Evolutionary conservation across 2,329 filamentous ascomycete species (phyloP).

Genomic region (Colletotrichum cuscutae): DNA sequence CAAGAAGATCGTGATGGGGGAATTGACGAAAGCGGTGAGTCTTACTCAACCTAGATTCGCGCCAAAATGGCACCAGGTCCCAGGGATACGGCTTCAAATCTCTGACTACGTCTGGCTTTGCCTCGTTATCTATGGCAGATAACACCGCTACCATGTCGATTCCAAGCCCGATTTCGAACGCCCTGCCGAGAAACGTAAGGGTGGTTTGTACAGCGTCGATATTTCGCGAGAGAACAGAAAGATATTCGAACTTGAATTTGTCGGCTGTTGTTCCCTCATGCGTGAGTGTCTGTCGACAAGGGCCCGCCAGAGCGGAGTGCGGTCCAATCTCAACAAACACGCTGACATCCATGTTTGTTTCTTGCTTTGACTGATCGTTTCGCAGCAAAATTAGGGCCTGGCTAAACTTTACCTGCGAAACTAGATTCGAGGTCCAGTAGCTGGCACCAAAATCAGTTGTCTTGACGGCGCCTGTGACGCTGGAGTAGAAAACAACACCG

Average conservation of each 20-base stretch:
- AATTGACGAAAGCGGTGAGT: constrained; percentile 45
- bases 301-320: too few relatives aligned
- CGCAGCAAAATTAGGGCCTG: constrained; percentile 37
- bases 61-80: constrained; percentile 65
- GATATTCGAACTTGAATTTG: background rate
- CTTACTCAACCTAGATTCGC: constrained; percentile 58
- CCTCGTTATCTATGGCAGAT: constrained; percentile 46
- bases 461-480: background rate
- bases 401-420: constrained; percentile 45
- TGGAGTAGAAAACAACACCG: constrained; percentile 20
- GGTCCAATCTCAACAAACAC: background rate
- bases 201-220: background rate
- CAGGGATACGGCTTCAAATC: constrained; percentile 63
- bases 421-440: constrained; percentile 50
- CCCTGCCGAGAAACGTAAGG: background rate
- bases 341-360: background rate
- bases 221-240: background rate
- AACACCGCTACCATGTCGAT: constrained; percentile 39
- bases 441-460: constrained; percentile 7
- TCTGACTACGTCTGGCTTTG: constrained; percentile 46
- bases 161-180: constrained; percentile 36
- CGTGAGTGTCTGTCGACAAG: background rate
- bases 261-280: background rate
- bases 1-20: constrained; percentile 51
- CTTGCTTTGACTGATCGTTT: background rate